phyloP scores from a whole-genome alignment of 257 asterid genomes.

The Solanum lycopersicoides region DNA sequence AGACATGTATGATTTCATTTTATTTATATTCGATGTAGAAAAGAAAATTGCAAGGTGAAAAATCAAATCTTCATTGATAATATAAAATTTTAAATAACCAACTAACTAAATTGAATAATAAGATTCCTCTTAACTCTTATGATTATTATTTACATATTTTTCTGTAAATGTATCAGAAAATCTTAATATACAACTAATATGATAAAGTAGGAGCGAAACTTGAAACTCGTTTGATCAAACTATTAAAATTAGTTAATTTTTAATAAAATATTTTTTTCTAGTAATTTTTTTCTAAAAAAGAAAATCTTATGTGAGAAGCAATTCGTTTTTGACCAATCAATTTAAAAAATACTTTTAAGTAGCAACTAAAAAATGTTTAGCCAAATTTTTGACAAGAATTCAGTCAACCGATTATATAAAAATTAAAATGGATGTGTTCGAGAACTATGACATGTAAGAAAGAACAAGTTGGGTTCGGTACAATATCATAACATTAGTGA shows the following conservation, averaged over 20 bases:
- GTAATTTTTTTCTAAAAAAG: background rate
- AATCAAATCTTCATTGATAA: too few species aligned
- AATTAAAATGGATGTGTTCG: background rate
- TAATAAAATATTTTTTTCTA: too few species aligned
- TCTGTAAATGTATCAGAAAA: background rate
- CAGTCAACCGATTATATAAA: background rate
- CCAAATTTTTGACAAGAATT: background rate
- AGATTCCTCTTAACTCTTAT: too few species aligned
- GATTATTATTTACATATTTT: background rate
- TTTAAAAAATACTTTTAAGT: too few species aligned
- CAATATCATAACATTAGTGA: background rate
- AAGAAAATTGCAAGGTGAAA: background rate
- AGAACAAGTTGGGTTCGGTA: background rate
- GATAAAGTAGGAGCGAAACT: background rate
- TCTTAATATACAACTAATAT: too few species aligned
- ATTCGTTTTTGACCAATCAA: background rate
- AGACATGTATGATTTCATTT: background rate
- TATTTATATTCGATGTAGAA: background rate
- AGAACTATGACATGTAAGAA: background rate
- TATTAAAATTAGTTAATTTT: too few species aligned
- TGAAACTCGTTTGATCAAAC: too few species aligned
- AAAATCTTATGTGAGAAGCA: background rate
- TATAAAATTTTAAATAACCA: too few species aligned
- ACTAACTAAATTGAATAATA: background rate
- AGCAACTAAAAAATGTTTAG: background rate